A percentile compares a stretch with the other conserved stretches of the same genome.
Evolutionary conservation across 306 rosid species (phyloP).

Genomic region (Cicer yamashitae): DNA sequence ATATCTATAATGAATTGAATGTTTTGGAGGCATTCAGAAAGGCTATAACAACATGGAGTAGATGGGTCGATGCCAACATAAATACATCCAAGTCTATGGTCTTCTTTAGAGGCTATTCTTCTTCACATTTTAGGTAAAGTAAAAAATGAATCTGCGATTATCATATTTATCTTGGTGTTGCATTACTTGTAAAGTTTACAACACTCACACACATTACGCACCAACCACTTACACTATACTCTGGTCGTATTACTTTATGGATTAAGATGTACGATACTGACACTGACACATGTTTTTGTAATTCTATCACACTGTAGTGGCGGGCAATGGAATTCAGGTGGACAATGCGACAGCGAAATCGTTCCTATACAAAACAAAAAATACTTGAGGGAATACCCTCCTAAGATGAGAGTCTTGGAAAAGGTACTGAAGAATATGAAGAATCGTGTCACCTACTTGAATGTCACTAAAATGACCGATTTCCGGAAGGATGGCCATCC

Average conservation of each 20-base stretch:
- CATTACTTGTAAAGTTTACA: not conserved
- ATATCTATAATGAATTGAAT: slow-evolving; percentile 75
- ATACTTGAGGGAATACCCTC: slow-evolving; percentile 65
- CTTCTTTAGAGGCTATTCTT: slow-evolving; percentile 91
- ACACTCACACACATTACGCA: too few species aligned
- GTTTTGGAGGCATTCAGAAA: slow-evolving; percentile 89
- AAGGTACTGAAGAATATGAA: slow-evolving; percentile 79
- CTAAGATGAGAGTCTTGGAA: slow-evolving; percentile 79
- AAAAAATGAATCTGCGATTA: not conserved
- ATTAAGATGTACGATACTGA: too few species aligned
- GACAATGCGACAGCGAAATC: slow-evolving; percentile 79
- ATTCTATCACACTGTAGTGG: slow-evolving; percentile 62
- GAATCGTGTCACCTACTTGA: slow-evolving; percentile 72
- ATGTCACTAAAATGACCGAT: slow-evolving; percentile 85
- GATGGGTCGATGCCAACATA: slow-evolving; percentile 84
- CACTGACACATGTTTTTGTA: slow-evolving; percentile 19
- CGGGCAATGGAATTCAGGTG: slow-evolving; percentile 96
- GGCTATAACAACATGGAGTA: slow-evolving; percentile 91
- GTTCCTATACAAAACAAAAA: slow-evolving; percentile 73
- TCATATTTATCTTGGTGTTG: not conserved
- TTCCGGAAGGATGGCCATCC: slow-evolving; percentile 96
- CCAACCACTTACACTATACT: too few species aligned
- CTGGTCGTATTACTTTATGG: not conserved
- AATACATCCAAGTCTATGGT: slow-evolving; percentile 68
- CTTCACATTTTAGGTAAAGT: slow-evolving; percentile 85